Evolutionary conservation across 2,329 filamentous ascomycete genomes (phyloP).

Genomic region (Sporothrix schenckii): DNA sequence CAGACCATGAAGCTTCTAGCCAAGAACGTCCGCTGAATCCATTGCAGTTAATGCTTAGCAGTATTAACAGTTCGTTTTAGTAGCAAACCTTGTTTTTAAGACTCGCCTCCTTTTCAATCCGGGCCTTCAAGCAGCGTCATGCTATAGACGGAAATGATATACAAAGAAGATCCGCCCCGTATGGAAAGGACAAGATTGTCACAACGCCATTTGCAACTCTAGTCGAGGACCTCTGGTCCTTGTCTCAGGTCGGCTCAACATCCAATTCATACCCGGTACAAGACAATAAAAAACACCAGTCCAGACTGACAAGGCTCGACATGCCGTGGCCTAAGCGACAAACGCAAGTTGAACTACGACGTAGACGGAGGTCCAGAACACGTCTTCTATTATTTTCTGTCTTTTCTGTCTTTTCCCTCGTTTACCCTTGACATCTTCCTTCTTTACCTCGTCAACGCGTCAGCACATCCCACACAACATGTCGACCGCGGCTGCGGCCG

Average conservation of each 20-base stretch:
- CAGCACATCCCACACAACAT: neutral
- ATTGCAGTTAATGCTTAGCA: neutral
- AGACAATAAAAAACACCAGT: neutral
- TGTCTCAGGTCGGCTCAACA: neutral
- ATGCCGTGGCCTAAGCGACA: neutral
- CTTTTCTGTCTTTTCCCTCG: too few relatives aligned
- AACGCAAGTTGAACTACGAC: neutral
- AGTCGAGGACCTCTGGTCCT: neutral
- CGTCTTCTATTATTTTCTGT: neutral
- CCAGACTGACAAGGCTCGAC: neutral
- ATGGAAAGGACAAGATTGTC: too few relatives aligned
- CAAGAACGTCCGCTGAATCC: neutral
- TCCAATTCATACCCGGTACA: neutral
- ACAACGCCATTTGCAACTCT: neutral
- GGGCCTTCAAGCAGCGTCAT: neutral
- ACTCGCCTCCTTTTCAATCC: neutral
- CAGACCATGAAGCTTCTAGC: neutral
- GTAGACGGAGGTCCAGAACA: neutral
- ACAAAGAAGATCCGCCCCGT: too few relatives aligned
- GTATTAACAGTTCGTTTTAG: neutral
- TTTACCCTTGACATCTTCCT: neutral
- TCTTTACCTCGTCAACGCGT: neutral
- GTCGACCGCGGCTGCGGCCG: neutral
- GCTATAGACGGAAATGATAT: neutral
- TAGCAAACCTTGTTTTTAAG: slow-evolving; percentile 4